Conservation (phyloP, 2,329 filamentous ascomycete species). For the Paraphaeosphaeria minitans region DNA sequence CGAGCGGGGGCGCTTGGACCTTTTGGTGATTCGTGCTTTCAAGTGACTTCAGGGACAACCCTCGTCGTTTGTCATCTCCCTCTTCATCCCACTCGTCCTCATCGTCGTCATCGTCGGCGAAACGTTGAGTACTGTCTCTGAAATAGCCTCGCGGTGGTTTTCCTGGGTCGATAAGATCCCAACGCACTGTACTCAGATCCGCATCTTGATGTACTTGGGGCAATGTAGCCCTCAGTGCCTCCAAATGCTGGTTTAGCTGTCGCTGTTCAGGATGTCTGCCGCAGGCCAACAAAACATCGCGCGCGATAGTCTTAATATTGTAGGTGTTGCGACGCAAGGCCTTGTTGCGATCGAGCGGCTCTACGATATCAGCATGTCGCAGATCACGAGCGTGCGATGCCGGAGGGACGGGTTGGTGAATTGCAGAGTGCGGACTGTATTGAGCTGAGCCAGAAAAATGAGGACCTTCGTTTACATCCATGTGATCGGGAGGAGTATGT, state of each 20-base stretch:
- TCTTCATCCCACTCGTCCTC: conserved; percentile 45
- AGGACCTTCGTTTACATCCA: conserved; percentile 20
- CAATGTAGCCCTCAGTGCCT: conserved; percentile 52
- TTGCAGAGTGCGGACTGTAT: conserved; percentile 15
- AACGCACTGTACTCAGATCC: conserved; percentile 64
- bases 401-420: conserved; percentile 10
- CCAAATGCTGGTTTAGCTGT: conserved; percentile 64
- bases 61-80: conserved; percentile 14
- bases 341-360: conserved; percentile 54
- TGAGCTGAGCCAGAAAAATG: conserved; percentile 32
- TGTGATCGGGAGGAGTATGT: conserved; percentile 15
- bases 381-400: conserved; percentile 20
- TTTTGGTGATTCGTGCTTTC: conserved; percentile 26
- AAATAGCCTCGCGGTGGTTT: conserved; percentile 49
- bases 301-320: conserved; percentile 65
- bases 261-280: conserved; percentile 65
- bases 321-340: conserved; percentile 59
- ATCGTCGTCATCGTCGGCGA: conserved; percentile 42
- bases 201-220: conserved; percentile 51
- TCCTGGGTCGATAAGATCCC: conserved; percentile 66
- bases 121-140: conserved; percentile 28
- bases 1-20: conserved; percentile 29
- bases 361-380: conserved; percentile 43
- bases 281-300: conserved; percentile 66
- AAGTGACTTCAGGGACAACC: conserved; percentile 24